Conservation (phyloP, 768 basidiomycete genomes). For the Lepiota venenata region DNA sequence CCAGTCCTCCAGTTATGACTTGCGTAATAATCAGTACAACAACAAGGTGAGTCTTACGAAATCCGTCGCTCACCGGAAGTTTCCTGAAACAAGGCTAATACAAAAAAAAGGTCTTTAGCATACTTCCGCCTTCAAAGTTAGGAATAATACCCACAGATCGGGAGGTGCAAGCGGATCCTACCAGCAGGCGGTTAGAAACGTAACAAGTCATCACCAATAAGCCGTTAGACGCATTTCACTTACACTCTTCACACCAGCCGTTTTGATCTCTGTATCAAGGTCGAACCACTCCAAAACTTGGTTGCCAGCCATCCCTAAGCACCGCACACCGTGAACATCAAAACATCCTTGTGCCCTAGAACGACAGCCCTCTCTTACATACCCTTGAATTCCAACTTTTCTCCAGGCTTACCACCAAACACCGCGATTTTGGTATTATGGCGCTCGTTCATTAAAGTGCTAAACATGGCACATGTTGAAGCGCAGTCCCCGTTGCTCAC, state of each 20-base stretch:
- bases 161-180: conserved; percentile 42
- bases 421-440: conserved; percentile 50
- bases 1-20: conserved; percentile 50
- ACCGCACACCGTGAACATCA: not conserved
- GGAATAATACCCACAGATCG: conserved; percentile 32
- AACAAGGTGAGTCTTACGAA: not conserved
- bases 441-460: conserved; percentile 56
- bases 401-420: conserved; percentile 55
- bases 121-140: not conserved
- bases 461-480: conserved; percentile 63
- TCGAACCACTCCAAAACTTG: conserved; percentile 62
- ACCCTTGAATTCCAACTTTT: conserved; percentile 50
- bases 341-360: not conserved
- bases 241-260: conserved; percentile 47
- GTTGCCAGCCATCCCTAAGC: conserved; percentile 53
- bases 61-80: conserved; percentile 35
- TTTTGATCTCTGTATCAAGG: conserved; percentile 60
- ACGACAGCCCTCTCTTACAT: conserved; percentile 10
- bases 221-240: conserved; percentile 11
- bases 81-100: conserved; percentile 36
- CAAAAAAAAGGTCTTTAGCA: not conserved
- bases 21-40: not conserved
- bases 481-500: conserved; percentile 49
- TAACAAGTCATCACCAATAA: not conserved
- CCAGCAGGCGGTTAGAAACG: not conserved